Evolutionary conservation across 1,284 basidiomycete species (phyloP).

Genomic region (Fistulinella staudtii): DNA sequence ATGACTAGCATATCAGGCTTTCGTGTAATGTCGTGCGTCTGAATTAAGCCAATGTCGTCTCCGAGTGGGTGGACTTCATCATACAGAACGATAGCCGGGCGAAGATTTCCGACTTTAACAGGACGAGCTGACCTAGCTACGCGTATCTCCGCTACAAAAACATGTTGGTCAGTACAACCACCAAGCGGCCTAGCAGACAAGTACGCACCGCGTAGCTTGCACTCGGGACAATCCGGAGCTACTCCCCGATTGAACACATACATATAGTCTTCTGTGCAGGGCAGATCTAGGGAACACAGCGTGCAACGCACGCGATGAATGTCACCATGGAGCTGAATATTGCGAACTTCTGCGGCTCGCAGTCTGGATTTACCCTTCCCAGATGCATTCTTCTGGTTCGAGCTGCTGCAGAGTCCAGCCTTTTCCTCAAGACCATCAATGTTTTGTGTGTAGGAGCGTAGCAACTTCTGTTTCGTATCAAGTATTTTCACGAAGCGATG

Average conservation of each 20-base stretch:
- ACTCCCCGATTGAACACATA: constrained; percentile 61
- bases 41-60: constrained; percentile 79
- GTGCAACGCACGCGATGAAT: constrained; percentile 85
- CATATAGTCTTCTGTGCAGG: constrained; percentile 61
- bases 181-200: constrained; percentile 1
- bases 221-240: constrained; percentile 82
- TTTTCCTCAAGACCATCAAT: constrained; percentile 90
- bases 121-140: constrained; percentile 77
- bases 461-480: constrained; percentile 77
- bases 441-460: constrained; percentile 93
- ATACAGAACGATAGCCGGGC: constrained; percentile 88
- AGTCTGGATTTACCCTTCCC: constrained; percentile 64
- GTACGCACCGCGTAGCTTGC: constrained; percentile 66
- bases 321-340: constrained; percentile 90
- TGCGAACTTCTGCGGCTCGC: constrained; percentile 66
- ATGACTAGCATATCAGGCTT: constrained; percentile 91
- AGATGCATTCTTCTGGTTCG: constrained; percentile 48
- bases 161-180: not conserved
- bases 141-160: constrained; percentile 62
- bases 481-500: constrained; percentile 87
- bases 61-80: constrained; percentile 87
- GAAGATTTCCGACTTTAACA: constrained; percentile 71
- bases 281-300: constrained; percentile 73
- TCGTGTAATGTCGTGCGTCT: constrained; percentile 65
- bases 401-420: constrained; percentile 68